These are phyloP conservation scores for Leccinum fallax DNA, from an alignment of 1,284 basidiomycete genomes.

Conservation along the genomic window DNA sequence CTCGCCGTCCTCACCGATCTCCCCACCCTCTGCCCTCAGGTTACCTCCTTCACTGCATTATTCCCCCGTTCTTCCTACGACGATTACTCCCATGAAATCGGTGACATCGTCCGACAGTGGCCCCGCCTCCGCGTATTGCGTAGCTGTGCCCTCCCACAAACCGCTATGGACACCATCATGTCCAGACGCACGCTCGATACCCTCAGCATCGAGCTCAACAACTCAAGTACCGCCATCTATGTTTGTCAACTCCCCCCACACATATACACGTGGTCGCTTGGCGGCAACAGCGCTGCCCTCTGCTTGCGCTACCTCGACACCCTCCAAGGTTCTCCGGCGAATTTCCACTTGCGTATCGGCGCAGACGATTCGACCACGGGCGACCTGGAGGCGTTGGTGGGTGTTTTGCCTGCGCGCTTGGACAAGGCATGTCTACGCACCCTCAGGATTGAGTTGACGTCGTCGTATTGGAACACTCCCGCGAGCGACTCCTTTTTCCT, in stretches of 20 bases:
- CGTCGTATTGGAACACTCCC: constrained; percentile 30
- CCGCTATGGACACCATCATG: constrained; percentile 24
- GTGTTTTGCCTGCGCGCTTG: constrained; percentile 14
- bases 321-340: constrained; percentile 16
- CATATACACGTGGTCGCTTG: constrained; percentile 26
- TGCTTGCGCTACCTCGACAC: constrained; percentile 26
- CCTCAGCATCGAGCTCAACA: constrained; percentile 31
- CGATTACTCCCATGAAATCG: constrained; percentile 30
- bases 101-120: constrained; percentile 27
- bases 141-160: constrained; percentile 26
- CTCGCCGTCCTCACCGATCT: constrained; percentile 24
- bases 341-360: constrained; percentile 27
- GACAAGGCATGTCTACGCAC: constrained; percentile 13
- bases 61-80: constrained; percentile 33
- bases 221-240: constrained; percentile 24
- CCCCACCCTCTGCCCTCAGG: constrained; percentile 27
- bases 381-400: constrained; percentile 20
- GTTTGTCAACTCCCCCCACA: constrained; percentile 23
- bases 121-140: constrained; percentile 19
- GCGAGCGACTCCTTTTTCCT: constrained; percentile 28
- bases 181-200: constrained; percentile 20
- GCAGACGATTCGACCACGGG: constrained; percentile 25
- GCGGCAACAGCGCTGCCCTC: constrained; percentile 26
- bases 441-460: constrained; percentile 26
- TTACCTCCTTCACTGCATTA: constrained; percentile 27